These are phyloP conservation scores for Desmodesmus armatus DNA, from an alignment of 139 green algal species.

Conservation along the genomic window DNA sequence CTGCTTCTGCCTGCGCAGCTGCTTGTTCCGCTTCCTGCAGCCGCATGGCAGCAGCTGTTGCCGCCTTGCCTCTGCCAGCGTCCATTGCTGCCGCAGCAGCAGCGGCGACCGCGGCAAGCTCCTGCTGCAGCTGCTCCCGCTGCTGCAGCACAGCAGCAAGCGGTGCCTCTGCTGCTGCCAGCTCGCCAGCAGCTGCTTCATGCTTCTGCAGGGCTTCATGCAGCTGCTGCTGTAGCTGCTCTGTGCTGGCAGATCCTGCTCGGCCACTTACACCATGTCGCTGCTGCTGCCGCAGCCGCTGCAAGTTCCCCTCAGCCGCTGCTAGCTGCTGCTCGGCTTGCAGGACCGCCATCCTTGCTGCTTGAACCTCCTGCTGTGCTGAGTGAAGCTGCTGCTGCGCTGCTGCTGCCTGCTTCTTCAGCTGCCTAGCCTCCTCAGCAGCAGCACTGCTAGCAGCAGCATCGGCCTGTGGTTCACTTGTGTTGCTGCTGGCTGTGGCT, in stretches of 20 bases:
- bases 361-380: background rate
- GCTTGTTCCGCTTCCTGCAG: background rate
- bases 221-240: constrained; percentile 34
- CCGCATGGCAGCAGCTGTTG: constrained; percentile 24
- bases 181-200: background rate
- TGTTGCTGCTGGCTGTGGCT: background rate
- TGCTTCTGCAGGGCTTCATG: background rate
- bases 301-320: background rate
- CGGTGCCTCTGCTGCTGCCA: background rate
- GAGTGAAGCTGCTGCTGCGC: background rate
- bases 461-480: background rate
- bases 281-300: background rate
- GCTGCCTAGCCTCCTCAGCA: background rate
- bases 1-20: background rate
- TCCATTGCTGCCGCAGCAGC: constrained; percentile 2
- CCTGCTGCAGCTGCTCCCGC: background rate
- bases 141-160: background rate
- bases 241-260: background rate
- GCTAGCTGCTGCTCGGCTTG: background rate
- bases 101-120: background rate
- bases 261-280: background rate
- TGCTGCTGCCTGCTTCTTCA: constrained; percentile 3
- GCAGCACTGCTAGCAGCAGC: constrained; percentile 6
- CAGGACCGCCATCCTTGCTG: background rate
- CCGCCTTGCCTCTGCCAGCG: background rate